Base-by-base conservation (phyloP, 176 grass and related monocot genomes). In the Stipa capillata region DNA sequence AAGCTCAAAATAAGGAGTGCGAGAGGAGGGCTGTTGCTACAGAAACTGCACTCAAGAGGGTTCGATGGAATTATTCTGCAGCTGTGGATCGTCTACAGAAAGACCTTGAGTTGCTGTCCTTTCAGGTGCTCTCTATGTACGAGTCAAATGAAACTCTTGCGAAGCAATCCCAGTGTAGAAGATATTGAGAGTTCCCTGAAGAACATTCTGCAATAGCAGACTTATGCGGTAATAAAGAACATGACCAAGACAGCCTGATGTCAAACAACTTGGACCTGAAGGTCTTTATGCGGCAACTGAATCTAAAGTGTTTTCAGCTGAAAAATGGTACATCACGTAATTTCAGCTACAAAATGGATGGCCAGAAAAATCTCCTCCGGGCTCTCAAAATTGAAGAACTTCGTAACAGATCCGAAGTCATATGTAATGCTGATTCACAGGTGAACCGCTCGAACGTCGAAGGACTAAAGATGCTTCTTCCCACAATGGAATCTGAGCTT, bases 41-140 rank as follows among this genome's bases (percentile, higher is more conserved):
- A 13, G 96, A 99, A 89, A 93, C 85, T 78, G 77, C 86, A 78
- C 86, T 99, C 50, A 95, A 89, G 44, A 88, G 90, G 74, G 96
- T 99, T 76, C 90, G 92, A 28, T 79, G 84, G 83, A 99, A 93
- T 81, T 95, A 95, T 83, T 94, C 92, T 69, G 79, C 77, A 12
- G 92, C 92, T 55, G 90, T 99, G 71, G 92, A 89, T 65, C 85
- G 88, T 57, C 85, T 99, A 62, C 96, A 99, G 78, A 99, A 99
- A 81, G 96, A 99, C 60, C 87, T 99, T 69, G 88, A 94, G 57
- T 85, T 99, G 79, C 88, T 99, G 59, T 99, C 92, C 43, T 93
- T 91, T 82, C 96, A 99, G 88, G 96, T 99, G 74, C 89, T 99
- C 57, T 99, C 96, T 72, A 93, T 99, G 90, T 99, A 99, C 8